Evolutionary conservation across 768 basidiomycete species (phyloP).

Genomic region (Suillus brevipes): DNA sequence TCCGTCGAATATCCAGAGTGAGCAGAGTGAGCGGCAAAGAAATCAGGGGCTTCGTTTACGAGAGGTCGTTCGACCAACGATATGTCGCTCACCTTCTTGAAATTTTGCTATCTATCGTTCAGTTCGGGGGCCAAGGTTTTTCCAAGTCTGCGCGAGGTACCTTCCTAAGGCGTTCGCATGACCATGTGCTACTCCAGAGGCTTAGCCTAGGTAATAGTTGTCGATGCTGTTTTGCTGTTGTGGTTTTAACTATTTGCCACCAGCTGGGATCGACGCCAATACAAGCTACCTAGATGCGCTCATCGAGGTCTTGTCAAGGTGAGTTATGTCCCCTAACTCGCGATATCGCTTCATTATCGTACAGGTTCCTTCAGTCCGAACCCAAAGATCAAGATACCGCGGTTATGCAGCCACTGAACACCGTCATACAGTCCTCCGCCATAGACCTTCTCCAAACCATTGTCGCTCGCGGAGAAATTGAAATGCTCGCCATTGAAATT

Average conservation of each 20-base stretch:
- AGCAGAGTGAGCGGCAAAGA: slow-evolving; percentile 64
- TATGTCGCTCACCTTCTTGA: slow-evolving; percentile 75
- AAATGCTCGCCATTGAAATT: slow-evolving; percentile 53
- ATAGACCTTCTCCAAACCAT: slow-evolving; percentile 84
- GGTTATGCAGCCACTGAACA: slow-evolving; percentile 63
- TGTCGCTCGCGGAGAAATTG: slow-evolving; percentile 79
- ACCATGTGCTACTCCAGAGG: slow-evolving; percentile 60
- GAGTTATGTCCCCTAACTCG: slow-evolving; percentile 20
- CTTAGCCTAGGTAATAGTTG: slow-evolving; percentile 51
- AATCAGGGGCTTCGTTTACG: slow-evolving; percentile 66
- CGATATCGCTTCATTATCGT: not conserved
- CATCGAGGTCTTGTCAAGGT: slow-evolving; percentile 75
- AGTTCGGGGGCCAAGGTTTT: slow-evolving; percentile 90
- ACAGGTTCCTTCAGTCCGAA: slow-evolving; percentile 78
- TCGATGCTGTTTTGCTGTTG: not conserved
- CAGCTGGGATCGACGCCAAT: slow-evolving; percentile 48
- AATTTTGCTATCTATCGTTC: slow-evolving; percentile 70
- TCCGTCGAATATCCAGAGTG: slow-evolving; percentile 50
- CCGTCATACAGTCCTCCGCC: slow-evolving; percentile 66
- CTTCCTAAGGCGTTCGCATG: slow-evolving; percentile 61
- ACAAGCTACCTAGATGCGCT: slow-evolving; percentile 77
- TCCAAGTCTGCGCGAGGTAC: slow-evolving; percentile 70
- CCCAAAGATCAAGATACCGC: slow-evolving; percentile 48
- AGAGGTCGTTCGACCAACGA: slow-evolving; percentile 74
- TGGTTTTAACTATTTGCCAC: slow-evolving; percentile 13